Base-by-base conservation (phyloP, 768 basidiomycete genomes). In the Russula foetens region DNA sequence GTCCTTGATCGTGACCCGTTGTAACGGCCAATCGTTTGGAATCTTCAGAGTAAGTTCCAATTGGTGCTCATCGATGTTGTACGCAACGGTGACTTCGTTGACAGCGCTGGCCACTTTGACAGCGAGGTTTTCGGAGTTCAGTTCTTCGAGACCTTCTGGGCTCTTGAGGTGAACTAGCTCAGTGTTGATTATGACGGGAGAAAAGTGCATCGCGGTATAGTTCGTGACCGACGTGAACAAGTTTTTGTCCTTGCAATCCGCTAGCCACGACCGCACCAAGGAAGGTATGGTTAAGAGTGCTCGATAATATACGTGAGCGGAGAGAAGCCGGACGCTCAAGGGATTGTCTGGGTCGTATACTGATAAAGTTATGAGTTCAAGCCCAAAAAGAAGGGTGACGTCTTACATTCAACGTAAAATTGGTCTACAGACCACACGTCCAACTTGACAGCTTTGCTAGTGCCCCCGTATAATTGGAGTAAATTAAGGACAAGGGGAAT, bases 1-100 rank as follows among this genome's bases (percentile, higher is more conserved):
- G 63, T 95, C 95, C 68, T 83, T 82, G n/a, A 98, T 84, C 67
- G 95, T 94, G 28, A 98, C 87, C 46, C 79, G 80, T 64, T 86
- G 86, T 38, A 99, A 75, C 0, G 97, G 97, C 84, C 92, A 99
- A 68, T 98, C 96, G 2, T 73, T 69, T 6, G 97, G 97, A 29
- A 98, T 84, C 67, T 85, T 83, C 63, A 98, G 75, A 41, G 81
- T 84, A 59, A 99, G 84, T 74, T 98, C 96, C 65, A 99, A 81
- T 53, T 85, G 81, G 69, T 98, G 92, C 46, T 99, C 97, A 70
- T 99, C 97, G 1, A 99, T 88, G 33, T 81, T 76, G 69, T 96
- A 99, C 19, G 82, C 80, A 11, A 87, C 92, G 1, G 82, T 83
- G 45, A 97, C 89, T 71, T 98, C 97, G 62, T 86, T 85, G 24